Evolutionary conservation across 1,139 yeast genomes (phyloP), one percentile per base, ranked within the genome.

Genomic region (Lodderomyces metapsilosis): DNA sequence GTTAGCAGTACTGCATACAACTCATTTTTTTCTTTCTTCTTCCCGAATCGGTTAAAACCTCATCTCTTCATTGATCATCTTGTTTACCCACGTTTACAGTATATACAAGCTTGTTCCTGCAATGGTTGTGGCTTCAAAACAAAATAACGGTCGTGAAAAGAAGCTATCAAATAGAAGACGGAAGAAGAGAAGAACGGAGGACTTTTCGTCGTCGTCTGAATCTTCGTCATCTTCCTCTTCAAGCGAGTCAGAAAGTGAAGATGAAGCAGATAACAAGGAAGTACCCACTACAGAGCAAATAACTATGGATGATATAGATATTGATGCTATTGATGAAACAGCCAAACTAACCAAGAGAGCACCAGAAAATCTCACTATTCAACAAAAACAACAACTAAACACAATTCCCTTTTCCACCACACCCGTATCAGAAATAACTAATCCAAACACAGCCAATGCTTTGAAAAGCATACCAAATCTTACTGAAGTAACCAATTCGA

Each of bases 181-280:
- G 57, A 84, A 84, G 74, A 84, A 82, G 78, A 82, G 89, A 78
- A 83, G 91, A 80, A 84, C 91, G 0, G 87, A 82, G 42, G 82
- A 70, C 45, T 67, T 68, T 35, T 70, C 76, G 0, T 65, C 71
- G 4, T 67, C 66, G 35, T 79, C 78, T 25, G 70, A 70, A 18
- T 75, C 76, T 5, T 28, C 32, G 2, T 66, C 69, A 5, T 61
- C 62, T 7, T 53, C 62, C 3, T 47, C 53, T 4, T 49, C 43
- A 24, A 43, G 51, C 25, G 45, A 47, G 5, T 42, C 43, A 10
- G 50, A 49, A 10, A 36, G 17, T 5, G 42, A 39, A n/a, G 27
- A 36, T n/a, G 35, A n/a, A n/a, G 24, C 15, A 15, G 34, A 16
- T 37, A 25, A 41, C 30, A 36, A 37, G 38, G 35, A 16, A 22